Evolutionary conservation across 2,329 filamentous ascomycete genomes (phyloP), one percentile per base, ranked within the genome.

Genomic region (Cadophora sp.): DNA sequence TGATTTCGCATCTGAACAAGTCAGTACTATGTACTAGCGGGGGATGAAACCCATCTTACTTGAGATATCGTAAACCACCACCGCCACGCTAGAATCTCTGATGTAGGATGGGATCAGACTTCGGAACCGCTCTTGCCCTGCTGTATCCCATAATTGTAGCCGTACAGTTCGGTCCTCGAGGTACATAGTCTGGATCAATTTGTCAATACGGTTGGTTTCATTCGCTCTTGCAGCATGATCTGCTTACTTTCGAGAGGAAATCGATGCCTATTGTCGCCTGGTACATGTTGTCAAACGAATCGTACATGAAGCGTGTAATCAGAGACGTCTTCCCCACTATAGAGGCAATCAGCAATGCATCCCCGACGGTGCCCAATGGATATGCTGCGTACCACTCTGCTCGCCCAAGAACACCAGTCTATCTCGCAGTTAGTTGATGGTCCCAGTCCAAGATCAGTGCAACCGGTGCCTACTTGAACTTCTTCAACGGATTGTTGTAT

Each of bases 271-370:
- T 98, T 47, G 96, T 99, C 66, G 96, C 96, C 82, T 99, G 96
- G 83, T 99, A 99, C 86, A 95, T 98, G 83, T 97, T 97, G 85
- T 99, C 96, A 85, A 99, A 99, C 58, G 96, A 98, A 82, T 99
- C 96, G 86, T 99, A 99, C 96, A 99, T 99, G 85, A 99, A 99
- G 72, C 96, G 91, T 73, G 96, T 99, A 80, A 99, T 99, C 76
- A 99, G 84, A 70, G 96, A 99, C 39, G 96, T 99, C 84, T 99
- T 99, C 79, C 96, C 96, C 76, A 99, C 96, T 98, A 79, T 69
- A 71, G 59, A 56, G n/a, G 50, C 58, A 47, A 68, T 74, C 62
- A 76, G 71, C 59, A 65, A 68, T 66, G 4, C 20, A 43, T 67
- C 47, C 55, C 55, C 41, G 36, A 48, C 24, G 66, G 45, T 20